These are phyloP conservation scores for Selaginella tamariscina DNA, from an alignment of 75 land plant genomes.

Conservation along the genomic window DNA sequence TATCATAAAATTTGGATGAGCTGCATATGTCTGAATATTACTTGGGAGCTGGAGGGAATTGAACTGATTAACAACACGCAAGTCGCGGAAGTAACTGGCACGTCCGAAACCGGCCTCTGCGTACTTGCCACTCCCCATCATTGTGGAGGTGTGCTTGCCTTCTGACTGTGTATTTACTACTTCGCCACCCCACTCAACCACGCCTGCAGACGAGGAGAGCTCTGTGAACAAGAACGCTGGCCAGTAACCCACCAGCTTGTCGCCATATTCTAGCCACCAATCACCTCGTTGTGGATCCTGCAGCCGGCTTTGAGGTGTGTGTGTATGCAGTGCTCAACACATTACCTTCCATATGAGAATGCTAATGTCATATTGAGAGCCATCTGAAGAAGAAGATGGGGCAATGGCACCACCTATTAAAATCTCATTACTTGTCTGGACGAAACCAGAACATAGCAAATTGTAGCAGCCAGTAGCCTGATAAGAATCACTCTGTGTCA, in stretches of 20 bases:
- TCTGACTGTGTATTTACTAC: neutral
- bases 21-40: conserved; percentile 5
- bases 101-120: conserved; percentile 5
- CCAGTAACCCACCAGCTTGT: conserved; percentile 4
- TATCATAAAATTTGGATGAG: conserved; percentile 1
- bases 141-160: conserved; percentile 8
- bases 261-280: conserved; percentile 11
- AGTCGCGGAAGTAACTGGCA: conserved; percentile 4
- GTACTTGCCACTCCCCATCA: conserved; percentile 2
- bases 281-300: neutral
- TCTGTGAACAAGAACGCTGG: neutral
- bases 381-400: neutral
- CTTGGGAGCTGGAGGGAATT: neutral
- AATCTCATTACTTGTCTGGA: conserved; percentile 5
- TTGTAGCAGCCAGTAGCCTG: conserved; percentile 11
- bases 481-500: conserved; percentile 7
- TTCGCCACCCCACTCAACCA: conserved; percentile 11
- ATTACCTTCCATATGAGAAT: conserved; percentile 13
- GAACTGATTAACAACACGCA: neutral
- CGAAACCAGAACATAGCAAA: conserved; percentile 8
- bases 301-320: neutral
- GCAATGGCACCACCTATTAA: conserved; percentile 8
- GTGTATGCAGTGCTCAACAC: neutral
- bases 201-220: neutral
- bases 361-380: conserved; percentile 4